phyloP scores from a whole-genome alignment of 495 filamentous ascomycete species.

The Xylaria cubensis region DNA sequence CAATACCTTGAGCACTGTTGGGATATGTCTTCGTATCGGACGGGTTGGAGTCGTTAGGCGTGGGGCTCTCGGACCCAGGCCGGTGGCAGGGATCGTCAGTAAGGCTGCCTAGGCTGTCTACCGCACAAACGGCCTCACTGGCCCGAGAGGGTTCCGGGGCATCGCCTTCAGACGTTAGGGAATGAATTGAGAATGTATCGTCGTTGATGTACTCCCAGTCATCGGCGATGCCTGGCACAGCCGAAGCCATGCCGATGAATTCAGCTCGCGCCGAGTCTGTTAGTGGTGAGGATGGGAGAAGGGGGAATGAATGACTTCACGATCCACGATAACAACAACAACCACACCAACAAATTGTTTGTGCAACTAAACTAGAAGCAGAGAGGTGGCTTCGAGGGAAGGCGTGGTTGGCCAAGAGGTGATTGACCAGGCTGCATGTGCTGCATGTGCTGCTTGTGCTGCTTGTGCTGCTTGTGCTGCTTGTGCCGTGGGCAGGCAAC shows the following conservation, averaged over 20 bases:
- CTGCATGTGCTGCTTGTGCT: background rate
- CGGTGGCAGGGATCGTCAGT: conserved; percentile 12
- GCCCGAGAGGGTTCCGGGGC: background rate
- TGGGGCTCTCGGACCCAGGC: conserved; percentile 8
- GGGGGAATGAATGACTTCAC: background rate
- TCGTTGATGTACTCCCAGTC: conserved; percentile 38
- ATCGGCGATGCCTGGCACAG: conserved; percentile 22
- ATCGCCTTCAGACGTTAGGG: conserved; percentile 26
- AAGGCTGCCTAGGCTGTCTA: background rate
- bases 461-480: background rate
- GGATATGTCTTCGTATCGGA: background rate
- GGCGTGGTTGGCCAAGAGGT: conserved; percentile 3
- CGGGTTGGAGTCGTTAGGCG: background rate
- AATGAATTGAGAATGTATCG: conserved; percentile 37
- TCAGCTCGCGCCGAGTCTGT: background rate
- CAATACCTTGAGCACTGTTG: background rate
- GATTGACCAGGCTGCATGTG: background rate
- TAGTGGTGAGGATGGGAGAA: background rate
- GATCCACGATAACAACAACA: background rate
- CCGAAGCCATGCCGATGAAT: conserved; percentile 6
- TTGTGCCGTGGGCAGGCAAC: background rate
- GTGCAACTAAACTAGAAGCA: background rate
- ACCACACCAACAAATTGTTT: background rate
- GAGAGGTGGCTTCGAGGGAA: background rate
- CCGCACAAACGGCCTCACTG: background rate